phyloP scores from a whole-genome alignment of 192 early-diverging fungal species.

The Diversispora eburnea region DNA sequence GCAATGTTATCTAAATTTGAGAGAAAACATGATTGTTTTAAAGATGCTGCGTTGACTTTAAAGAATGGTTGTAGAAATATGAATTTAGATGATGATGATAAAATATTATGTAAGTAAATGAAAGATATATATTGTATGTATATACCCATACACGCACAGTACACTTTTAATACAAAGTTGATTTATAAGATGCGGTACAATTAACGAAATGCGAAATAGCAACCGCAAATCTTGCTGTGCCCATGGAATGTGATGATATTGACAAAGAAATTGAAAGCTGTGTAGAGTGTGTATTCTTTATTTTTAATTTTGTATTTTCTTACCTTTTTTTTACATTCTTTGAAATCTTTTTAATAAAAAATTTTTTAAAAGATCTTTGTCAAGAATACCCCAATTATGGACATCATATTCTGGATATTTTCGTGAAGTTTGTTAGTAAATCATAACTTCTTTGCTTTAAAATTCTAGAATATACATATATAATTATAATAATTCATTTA shows the following conservation, averaged over 20 bases:
- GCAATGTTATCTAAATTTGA: slow-evolving; percentile 28
- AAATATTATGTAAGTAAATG: slow-evolving; percentile 35
- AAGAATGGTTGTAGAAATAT: slow-evolving; percentile 37
- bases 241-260: slow-evolving; percentile 32
- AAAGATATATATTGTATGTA: background rate
- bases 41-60: slow-evolving; percentile 31
- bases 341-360: background rate
- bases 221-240: slow-evolving; percentile 36
- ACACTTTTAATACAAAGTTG: background rate
- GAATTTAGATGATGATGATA: slow-evolving; percentile 35
- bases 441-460: background rate
- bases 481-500: background rate
- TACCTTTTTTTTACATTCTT: background rate
- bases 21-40: slow-evolving; percentile 36
- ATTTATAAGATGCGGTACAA: slow-evolving; percentile 34
- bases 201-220: slow-evolving; percentile 40
- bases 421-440: slow-evolving; percentile 36
- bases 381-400: slow-evolving; percentile 40
- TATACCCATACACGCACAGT: too few relatives aligned
- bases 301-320: background rate
- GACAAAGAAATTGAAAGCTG: slow-evolving; percentile 28
- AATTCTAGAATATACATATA: background rate
- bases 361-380: slow-evolving; percentile 30
- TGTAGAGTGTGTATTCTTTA: slow-evolving; percentile 29
- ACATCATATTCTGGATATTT: slow-evolving; percentile 44